Conservation (phyloP, 441 rosid species). For the Croton setiger region DNA sequence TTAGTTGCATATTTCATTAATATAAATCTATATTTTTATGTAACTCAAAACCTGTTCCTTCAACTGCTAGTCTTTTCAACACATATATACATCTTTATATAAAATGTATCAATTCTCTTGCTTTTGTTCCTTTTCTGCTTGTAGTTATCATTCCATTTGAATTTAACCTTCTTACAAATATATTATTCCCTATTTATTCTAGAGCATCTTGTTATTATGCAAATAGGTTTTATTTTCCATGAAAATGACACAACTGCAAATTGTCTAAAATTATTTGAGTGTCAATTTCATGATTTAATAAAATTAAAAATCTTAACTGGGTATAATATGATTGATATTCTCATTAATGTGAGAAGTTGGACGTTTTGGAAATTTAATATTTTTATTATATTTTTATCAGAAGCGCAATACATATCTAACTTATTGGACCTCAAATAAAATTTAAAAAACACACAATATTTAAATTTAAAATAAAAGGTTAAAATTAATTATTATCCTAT, state of each 20-base stretch:
- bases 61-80: background rate
- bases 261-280: background rate
- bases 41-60: background rate
- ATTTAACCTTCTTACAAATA: background rate
- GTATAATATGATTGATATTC: too few relatives aligned
- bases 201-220: background rate
- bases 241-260: constrained; percentile 18
- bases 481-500: too few relatives aligned
- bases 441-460: too few relatives aligned
- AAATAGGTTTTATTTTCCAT: background rate
- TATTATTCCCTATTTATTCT: too few relatives aligned
- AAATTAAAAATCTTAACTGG: too few relatives aligned
- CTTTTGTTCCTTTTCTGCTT: background rate
- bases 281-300: too few relatives aligned
- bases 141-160: constrained; percentile 2
- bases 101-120: background rate
- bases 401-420: too few relatives aligned
- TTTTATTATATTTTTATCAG: too few relatives aligned
- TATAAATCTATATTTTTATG: background rate
- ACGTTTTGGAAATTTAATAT: too few relatives aligned
- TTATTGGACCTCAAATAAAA: too few relatives aligned
- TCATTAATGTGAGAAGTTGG: too few relatives aligned
- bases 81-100: background rate
- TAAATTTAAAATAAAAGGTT: too few relatives aligned
- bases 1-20: background rate